These are phyloP conservation scores for Xylariaceae sp. DNA, from an alignment of 2,329 filamentous ascomycete species.

Conservation along the genomic window DNA sequence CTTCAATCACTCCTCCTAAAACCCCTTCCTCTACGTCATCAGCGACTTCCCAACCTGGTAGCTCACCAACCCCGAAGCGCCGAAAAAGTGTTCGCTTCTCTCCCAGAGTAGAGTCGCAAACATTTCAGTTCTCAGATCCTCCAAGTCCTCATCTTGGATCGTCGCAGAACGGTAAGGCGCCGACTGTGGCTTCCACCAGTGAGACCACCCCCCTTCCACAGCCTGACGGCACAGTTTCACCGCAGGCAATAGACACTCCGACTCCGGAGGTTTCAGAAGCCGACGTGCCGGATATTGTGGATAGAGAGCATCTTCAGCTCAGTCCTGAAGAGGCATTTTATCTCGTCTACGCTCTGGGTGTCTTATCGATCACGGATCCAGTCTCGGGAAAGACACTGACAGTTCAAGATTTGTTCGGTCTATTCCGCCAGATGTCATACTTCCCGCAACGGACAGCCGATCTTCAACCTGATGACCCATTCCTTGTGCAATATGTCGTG, in stretches of 20 bases:
- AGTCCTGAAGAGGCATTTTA: slow-evolving; percentile 91
- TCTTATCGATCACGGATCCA: slow-evolving; percentile 59
- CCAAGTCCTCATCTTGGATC: slow-evolving; percentile 42
- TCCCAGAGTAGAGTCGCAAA: slow-evolving; percentile 61
- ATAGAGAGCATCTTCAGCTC: slow-evolving; percentile 84
- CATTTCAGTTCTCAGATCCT: slow-evolving; percentile 51
- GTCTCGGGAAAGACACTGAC: slow-evolving; percentile 43
- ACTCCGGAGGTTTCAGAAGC: neutral
- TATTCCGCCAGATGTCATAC: slow-evolving; percentile 67
- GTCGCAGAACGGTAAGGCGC: slow-evolving; percentile 14
- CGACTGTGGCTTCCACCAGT: slow-evolving; percentile 16
- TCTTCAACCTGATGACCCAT: slow-evolving; percentile 72
- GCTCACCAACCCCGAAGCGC: slow-evolving; percentile 32
- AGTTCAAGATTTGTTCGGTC: slow-evolving; percentile 54
- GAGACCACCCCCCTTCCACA: slow-evolving; percentile 14
- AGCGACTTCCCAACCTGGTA: slow-evolving; percentile 11
- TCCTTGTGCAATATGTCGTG: slow-evolving; percentile 80
- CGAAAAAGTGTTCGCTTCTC: slow-evolving; percentile 69
- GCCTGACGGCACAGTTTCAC: slow-evolving; percentile 6
- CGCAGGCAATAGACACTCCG: slow-evolving; percentile 4
- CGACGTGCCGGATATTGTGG: slow-evolving; percentile 32
- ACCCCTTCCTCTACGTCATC: neutral
- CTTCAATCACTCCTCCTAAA: slow-evolving; percentile 11
- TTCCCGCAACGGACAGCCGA: slow-evolving; percentile 54
- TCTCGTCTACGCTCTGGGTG: slow-evolving; percentile 74